Base-by-base conservation (phyloP, 345 rosid genomes). In the Lepidium sativum region DNA sequence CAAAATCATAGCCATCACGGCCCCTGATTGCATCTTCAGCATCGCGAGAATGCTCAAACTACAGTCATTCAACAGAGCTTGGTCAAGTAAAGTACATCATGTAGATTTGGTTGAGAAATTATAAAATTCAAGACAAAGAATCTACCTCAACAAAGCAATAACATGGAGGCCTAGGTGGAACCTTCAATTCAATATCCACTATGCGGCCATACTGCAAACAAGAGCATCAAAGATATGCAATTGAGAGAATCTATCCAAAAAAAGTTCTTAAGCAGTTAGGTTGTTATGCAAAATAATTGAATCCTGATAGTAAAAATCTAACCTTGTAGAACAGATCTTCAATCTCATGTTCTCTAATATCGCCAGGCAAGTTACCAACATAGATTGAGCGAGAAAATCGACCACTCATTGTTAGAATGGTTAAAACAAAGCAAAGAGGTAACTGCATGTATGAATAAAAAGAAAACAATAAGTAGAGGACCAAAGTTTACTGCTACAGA, bases 301-400 rank as follows among this genome's bases (percentile, higher is more conserved):
- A 44, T 20, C 47, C 31, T 8, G 4, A 14, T 31, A 64, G 14
- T 27, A 9, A 38, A 52, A 73, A 60, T 53, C 82, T 59, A 42
- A 94, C 97, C 97, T 94, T 94, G 83, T 88, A 88, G 67, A 94
- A 94, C 32, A 94, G 77, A 79, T 94, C 97, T 72, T 94, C 97
- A 72, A 94, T 78, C 79, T 91, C 97, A 31, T 64, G 70, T 77
- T 94, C 99, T 70, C 84, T 81, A 50, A 94, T 84, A 79, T 88
- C 96, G 10, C 89, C 59, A 1, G 99, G 99, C 76, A 94, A 77
- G 83, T 94, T 94, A 58, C 99, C 99, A 65, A 91, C 97, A 70
- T 94, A 94, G 70, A 94, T 91, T n/a, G 92, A 82, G 52, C 96
- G 92, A 61, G 97, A 94, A 81, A 84, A 94, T 27, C 95, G 97